phyloP scores from a whole-genome alignment of 2,329 filamentous ascomycete species.

The Cladorrhinum sp. region DNA sequence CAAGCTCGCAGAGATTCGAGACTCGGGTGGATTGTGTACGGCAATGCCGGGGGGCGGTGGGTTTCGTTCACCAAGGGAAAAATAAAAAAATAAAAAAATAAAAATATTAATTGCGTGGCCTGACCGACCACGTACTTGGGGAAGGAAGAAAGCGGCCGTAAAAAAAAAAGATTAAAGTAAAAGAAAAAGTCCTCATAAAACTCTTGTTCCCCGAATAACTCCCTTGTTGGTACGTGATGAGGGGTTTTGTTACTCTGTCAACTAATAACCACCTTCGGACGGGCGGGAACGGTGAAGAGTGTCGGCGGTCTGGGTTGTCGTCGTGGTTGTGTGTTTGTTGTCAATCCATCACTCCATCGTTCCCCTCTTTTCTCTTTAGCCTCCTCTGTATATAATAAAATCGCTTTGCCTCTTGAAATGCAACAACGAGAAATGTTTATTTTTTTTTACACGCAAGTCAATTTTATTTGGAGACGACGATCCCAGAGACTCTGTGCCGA shows the following conservation, averaged over 20 bases:
- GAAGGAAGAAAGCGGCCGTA: background rate
- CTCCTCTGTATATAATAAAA: too few species aligned
- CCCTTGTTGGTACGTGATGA: background rate
- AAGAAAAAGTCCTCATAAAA: background rate
- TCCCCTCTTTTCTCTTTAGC: background rate
- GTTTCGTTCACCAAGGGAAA: background rate
- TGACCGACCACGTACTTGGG: background rate
- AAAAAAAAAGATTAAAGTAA: background rate
- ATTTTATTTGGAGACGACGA: too few species aligned
- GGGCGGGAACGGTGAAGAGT: too few species aligned
- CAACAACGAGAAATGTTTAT: too few species aligned
- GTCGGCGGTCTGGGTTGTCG: background rate
- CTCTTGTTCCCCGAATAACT: background rate
- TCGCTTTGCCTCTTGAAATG: too few species aligned
- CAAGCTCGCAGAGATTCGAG: background rate
- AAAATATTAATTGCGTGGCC: background rate
- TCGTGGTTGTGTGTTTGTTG: background rate
- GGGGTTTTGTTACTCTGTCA: background rate
- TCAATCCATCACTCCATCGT: background rate
- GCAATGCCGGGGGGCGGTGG: background rate
- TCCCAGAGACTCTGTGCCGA: too few species aligned
- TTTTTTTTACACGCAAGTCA: too few species aligned
- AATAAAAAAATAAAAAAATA: background rate
- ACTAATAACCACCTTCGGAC: background rate
- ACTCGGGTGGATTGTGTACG: background rate